Conservation (phyloP, 2,329 filamentous ascomycete species). For the Alternaria postmessia region DNA sequence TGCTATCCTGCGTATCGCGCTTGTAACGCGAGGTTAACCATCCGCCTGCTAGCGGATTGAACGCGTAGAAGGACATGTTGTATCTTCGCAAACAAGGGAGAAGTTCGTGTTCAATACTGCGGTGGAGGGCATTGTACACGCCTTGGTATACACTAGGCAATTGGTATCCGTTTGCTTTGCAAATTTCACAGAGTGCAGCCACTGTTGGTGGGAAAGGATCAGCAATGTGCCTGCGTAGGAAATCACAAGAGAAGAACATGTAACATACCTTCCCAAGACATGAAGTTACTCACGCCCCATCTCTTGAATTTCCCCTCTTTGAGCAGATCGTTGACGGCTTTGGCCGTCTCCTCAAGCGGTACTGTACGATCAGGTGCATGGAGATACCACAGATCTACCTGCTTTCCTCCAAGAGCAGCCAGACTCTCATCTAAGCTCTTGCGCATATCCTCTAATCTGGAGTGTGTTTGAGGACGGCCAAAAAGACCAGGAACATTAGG, state of each 20-base stretch:
- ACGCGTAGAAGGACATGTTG: slow-evolving; percentile 26
- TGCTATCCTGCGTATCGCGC: slow-evolving; percentile 57
- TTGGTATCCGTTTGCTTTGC: slow-evolving; percentile 52
- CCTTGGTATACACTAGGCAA: slow-evolving; percentile 58
- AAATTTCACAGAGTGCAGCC: slow-evolving; percentile 58
- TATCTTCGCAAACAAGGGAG: slow-evolving; percentile 31
- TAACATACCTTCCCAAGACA: slow-evolving; percentile 31
- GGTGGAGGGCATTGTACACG: slow-evolving; percentile 33
- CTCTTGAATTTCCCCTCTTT: slow-evolving; percentile 56
- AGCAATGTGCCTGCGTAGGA: neutral
- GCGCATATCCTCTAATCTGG: slow-evolving; percentile 37
- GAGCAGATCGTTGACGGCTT: slow-evolving; percentile 57
- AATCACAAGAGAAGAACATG: neutral
- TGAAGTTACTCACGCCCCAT: slow-evolving; percentile 58
- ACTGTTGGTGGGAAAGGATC: slow-evolving; percentile 36
- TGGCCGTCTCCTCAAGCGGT: slow-evolving; percentile 57
- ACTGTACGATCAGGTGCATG: slow-evolving; percentile 56
- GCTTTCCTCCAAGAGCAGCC: slow-evolving; percentile 47
- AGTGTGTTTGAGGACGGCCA: slow-evolving; percentile 31
- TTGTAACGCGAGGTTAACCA: slow-evolving; percentile 26
- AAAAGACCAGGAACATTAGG: slow-evolving; percentile 38
- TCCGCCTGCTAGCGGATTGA: slow-evolving; percentile 31
- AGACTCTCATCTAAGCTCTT: slow-evolving; percentile 49
- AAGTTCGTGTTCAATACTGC: slow-evolving; percentile 30
- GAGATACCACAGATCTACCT: slow-evolving; percentile 57